Conservation (phyloP, 345 rosid genomes). For the Chamaenerion angustifolium region DNA sequence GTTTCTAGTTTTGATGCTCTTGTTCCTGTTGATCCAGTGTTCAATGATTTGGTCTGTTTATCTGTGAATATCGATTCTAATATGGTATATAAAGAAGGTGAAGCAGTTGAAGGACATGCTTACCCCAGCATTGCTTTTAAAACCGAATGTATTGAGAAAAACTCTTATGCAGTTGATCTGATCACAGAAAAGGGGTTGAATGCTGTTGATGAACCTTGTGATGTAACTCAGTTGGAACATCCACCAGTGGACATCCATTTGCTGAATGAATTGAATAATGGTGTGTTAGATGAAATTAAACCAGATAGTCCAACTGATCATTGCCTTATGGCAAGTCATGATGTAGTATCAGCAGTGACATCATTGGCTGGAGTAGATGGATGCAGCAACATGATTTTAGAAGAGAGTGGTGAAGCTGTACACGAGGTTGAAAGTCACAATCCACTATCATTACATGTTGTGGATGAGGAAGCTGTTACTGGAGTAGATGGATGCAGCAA, state of each 20-base stretch:
- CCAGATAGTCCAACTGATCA: background rate
- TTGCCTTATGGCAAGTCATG: background rate
- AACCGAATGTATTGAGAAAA: conserved; percentile 11
- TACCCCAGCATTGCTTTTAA: conserved; percentile 8
- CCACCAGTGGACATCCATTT: conserved; percentile 2
- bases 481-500: no score
- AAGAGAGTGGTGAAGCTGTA: background rate
- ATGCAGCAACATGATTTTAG: background rate
- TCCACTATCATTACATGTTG: background rate
- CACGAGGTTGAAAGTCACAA: conserved; percentile 1
- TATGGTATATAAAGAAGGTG: conserved; percentile 11
- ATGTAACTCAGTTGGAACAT: conserved; percentile 9
- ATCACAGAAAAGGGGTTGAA: conserved; percentile 13
- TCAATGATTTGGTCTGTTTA: conserved; percentile 10
- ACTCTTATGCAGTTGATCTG: conserved; percentile 10
- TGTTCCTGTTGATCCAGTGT: conserved; percentile 4
- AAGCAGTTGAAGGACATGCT: conserved; percentile 13
- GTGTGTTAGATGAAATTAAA: background rate
- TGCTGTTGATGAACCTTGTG: conserved; percentile 15
- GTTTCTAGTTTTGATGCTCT: conserved; percentile 13
- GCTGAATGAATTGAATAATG: background rate
- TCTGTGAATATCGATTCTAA: conserved; percentile 4
- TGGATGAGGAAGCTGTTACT: background rate
- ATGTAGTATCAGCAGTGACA: background rate
- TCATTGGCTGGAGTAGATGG: background rate